Evolutionary conservation across 2,329 filamentous ascomycete species (phyloP), one percentile per base, ranked within the genome.

Genomic region (Chrysoporthe austroafricana): DNA sequence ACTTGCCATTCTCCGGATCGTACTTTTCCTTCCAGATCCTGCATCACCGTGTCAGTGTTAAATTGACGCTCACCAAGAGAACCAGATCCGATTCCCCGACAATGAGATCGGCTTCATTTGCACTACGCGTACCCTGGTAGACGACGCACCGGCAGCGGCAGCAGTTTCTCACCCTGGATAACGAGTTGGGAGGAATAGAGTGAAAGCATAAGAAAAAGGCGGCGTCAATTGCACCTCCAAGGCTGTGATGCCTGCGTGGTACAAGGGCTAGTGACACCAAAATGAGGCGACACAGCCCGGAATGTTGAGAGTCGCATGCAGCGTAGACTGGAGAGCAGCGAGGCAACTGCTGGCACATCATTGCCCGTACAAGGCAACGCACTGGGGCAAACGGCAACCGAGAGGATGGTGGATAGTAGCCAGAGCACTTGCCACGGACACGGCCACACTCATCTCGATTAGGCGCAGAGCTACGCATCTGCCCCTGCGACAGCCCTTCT

Each of bases 1-100:
- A 80, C 76, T 84, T 80, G 71, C 76, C 76, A 69, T 77, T 80
- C 63, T 74, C 80, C 44, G 85, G 83, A 74, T 86, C 86, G 81
- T 98, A 97, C 81, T 98, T 98, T 71, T 97, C 94, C 79, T 98
- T 98, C 93, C 95, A 97, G 76, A 98, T 97, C 94, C 93, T 97
- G 76, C n/a, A 42, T 7, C 32, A 36, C 14, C 8, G 8, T 3
- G 21, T 70, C 42, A 70, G 68, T 21, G 61, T 43, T 18, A 21
- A 14, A 14, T 6, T 54, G 21, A 54, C 14, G 26, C 59, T 44
- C n/a, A 16, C 21, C 26, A n/a, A 11, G 11, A 6, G 21, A 61
- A n/a, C 21, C 4, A 7, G 4, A 4, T 54, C 21, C 13, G 32
- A n/a, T 54, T 7, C 32, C 13, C 13, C 6, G 21, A 14, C 26